Evolutionary conservation across 768 basidiomycete species (phyloP).

Genomic region (Austroboletus eburneus): DNA sequence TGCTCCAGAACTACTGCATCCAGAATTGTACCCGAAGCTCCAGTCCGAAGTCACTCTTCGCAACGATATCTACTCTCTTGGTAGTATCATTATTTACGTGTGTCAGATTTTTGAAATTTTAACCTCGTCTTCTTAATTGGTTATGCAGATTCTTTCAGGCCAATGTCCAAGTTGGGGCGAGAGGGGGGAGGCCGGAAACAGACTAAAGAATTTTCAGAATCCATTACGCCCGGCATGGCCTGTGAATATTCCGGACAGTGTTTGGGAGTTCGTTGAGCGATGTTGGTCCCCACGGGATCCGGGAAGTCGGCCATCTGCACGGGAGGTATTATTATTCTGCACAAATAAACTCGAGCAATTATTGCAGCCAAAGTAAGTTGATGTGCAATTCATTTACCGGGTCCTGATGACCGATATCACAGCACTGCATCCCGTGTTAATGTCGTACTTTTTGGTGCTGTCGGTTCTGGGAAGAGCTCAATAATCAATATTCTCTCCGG

Average conservation of each 20-base stretch:
- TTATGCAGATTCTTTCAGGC: slow-evolving; percentile 1
- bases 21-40: no score
- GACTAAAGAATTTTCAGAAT: not conserved
- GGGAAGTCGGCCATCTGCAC: not conserved
- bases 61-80: no score
- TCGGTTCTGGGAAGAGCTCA: slow-evolving; percentile 18
- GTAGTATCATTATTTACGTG: no score
- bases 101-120: no score
- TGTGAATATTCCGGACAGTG: not conserved
- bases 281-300: slow-evolving; percentile 6
- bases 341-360: not conserved
- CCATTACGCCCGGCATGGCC: slow-evolving; percentile 2
- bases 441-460: slow-evolving; percentile 14
- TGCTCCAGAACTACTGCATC: no score
- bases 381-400: not conserved
- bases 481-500: slow-evolving; percentile 19
- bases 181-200: not conserved
- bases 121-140: not conserved
- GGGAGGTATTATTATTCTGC: not conserved
- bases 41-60: no score
- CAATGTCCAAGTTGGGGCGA: not conserved
- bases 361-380: not conserved
- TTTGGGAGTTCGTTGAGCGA: slow-evolving; percentile 1
- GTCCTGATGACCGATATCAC: not conserved
- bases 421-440: slow-evolving; percentile 3